Percentiles rank a stretch among this genome's conserved stretches.
Conservation (phyloP, 768 basidiomycete species). For the Leccinum arenicola region DNA sequence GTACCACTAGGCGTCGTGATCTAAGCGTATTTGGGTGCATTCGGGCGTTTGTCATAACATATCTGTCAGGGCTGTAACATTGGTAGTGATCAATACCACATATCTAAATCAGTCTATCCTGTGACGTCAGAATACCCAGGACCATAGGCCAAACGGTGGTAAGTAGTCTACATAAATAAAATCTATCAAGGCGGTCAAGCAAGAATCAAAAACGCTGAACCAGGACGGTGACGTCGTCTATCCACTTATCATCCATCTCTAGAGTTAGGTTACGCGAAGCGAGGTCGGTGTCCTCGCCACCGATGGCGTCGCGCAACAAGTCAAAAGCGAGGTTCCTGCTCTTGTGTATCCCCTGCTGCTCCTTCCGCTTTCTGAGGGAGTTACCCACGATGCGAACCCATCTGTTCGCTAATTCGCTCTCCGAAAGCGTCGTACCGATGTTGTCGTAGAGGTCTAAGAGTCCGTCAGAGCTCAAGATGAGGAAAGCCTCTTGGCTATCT, state of each 20-base stretch:
- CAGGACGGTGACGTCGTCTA: slow-evolving; percentile 48
- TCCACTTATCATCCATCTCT: slow-evolving; percentile 50
- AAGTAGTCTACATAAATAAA: background rate
- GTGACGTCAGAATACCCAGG: background rate
- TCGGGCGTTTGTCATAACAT: slow-evolving; percentile 15
- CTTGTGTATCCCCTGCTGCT: slow-evolving; percentile 10
- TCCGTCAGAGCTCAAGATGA: slow-evolving; percentile 49
- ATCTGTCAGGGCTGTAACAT: slow-evolving; percentile 10
- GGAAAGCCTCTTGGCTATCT: slow-evolving; percentile 23
- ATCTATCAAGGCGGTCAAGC: background rate
- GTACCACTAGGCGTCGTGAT: background rate
- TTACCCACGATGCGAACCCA: slow-evolving; percentile 36
- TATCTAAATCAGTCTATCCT: slow-evolving; percentile 2
- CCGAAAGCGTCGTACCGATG: slow-evolving; percentile 18
- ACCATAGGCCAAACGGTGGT: background rate
- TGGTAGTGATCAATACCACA: slow-evolving; percentile 7
- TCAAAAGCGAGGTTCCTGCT: slow-evolving; percentile 41
- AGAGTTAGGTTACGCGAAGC: slow-evolving; percentile 45
- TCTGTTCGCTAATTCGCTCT: slow-evolving; percentile 30
- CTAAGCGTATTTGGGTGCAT: slow-evolving; percentile 3
- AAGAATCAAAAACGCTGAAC: slow-evolving; percentile 37
- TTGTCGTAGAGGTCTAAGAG: slow-evolving; percentile 40
- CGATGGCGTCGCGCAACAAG: slow-evolving; percentile 42
- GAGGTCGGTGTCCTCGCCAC: slow-evolving; percentile 38
- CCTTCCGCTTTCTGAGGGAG: slow-evolving; percentile 21